Evolutionary conservation across 2,329 filamentous ascomycete genomes (phyloP), one percentile per base, ranked within the genome.

Genomic region (Phaeosphaeria sp.): DNA sequence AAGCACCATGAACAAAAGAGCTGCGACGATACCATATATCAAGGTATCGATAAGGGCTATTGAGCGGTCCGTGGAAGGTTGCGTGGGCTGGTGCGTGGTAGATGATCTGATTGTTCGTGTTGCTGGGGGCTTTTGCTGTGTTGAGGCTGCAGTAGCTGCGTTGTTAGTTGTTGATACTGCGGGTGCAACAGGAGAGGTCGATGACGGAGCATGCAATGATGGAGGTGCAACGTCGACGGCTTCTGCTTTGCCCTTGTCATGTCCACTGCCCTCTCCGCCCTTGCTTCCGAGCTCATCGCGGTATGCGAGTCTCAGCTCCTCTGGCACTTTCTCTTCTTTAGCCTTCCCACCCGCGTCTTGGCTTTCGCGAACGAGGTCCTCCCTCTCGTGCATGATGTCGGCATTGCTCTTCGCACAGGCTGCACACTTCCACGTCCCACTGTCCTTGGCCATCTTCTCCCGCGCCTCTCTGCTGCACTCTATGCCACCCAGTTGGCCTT

Each of bases 401-500:
- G 80, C 83, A 71, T 96, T 96, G 10, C 81, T 84, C 78, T 84
- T 88, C 52, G 78, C 88, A 74, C 94, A 98, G 0, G 81, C 83
- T 0, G 82, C 73, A 77, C 95, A 98, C 52, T 79, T 85, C 84
- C 88, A 97, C 0, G 66, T 72, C 0, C 77, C 77, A 59, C 88
- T 92, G 69, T 90, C 86, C 47, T 73, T 80, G 4, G 95, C 95
- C 68, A 95, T 85, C 46, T 85, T 81, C 68, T 84, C 84, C 54
- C 94, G 82, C 50, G 91, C 87, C 5, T 82, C 63, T 18, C 65
- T 88, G 23, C 81, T 86, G 3, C 89, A 89, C 64, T 97, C 93
- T 68, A 98, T 82, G 0, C 95, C 95, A 13, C 95, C 95, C 1
- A 99, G 82, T 80, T 98, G 95, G 0, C 95, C 95, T 67, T 86